phyloP scores from a whole-genome alignment of 129 eudicot species.

The Escallonia herrerae region DNA sequence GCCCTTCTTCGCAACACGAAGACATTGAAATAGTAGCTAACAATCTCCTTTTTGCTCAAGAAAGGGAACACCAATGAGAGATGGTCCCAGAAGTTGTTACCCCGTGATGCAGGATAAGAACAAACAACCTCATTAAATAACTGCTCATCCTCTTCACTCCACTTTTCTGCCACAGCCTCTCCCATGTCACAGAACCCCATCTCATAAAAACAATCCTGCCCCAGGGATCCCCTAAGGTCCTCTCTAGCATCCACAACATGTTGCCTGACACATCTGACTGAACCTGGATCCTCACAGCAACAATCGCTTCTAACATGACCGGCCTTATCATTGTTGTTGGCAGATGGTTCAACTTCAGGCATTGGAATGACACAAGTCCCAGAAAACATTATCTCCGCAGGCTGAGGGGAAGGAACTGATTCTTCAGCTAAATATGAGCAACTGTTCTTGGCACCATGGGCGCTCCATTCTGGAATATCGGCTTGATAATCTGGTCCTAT shows the following conservation, averaged over 20 bases:
- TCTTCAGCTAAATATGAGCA: not conserved
- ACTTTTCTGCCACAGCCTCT: constrained; percentile 42
- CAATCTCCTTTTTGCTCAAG: constrained; percentile 37
- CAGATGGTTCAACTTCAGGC: constrained; percentile 19
- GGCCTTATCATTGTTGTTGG: constrained; percentile 9
- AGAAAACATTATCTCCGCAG: constrained; percentile 15
- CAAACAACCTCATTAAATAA: constrained; percentile 43
- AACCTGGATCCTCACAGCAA: constrained; percentile 38
- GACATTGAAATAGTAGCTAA: constrained; percentile 61
- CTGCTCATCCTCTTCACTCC: constrained; percentile 51
- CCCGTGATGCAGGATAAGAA: constrained; percentile 41
- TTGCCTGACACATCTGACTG: constrained; percentile 37
- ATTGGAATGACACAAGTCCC: constrained; percentile 38
- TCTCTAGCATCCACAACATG: constrained; percentile 45
- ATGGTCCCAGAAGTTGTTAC: constrained; percentile 51
- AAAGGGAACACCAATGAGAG: constrained; percentile 46
- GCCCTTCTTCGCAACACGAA: constrained; percentile 59
- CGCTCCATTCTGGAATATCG: constrained; percentile 43
- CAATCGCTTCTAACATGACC: constrained; percentile 32
- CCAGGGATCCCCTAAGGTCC: constrained; percentile 32
- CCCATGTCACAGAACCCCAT: constrained; percentile 61
- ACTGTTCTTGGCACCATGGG: not conserved
- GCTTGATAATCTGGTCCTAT: constrained; percentile 61
- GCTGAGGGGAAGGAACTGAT: not conserved
- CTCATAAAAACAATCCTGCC: constrained; percentile 34